phyloP scores from a whole-genome alignment of 805 yeast species.

The Cyberlindnera euphorbiiphila region DNA sequence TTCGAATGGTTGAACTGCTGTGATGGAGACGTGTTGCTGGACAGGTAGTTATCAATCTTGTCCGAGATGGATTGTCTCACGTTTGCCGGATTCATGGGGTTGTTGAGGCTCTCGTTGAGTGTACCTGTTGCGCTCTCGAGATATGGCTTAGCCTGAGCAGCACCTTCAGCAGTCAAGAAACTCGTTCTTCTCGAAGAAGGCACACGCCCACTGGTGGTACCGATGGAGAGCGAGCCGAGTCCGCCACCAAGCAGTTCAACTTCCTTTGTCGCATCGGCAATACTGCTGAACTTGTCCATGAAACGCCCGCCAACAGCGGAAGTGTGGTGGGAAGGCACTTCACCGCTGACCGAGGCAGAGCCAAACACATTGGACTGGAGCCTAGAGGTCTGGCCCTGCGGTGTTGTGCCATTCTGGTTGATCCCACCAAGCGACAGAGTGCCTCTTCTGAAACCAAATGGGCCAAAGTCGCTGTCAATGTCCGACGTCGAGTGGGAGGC shows the following conservation, averaged over 20 bases:
- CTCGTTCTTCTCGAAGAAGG: slow-evolving; percentile 51
- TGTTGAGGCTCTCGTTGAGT: slow-evolving; percentile 28
- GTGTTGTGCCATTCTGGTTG: slow-evolving; percentile 17
- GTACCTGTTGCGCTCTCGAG: slow-evolving; percentile 28
- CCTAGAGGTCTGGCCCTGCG: slow-evolving; percentile 26
- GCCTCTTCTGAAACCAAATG: slow-evolving; percentile 46
- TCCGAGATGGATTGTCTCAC: slow-evolving; percentile 37
- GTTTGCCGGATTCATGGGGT: slow-evolving; percentile 15
- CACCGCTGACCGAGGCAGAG: slow-evolving; percentile 60
- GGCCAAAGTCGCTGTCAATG: slow-evolving; percentile 35
- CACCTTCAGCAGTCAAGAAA: slow-evolving; percentile 36
- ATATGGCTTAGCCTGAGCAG: slow-evolving; percentile 24
- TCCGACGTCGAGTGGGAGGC: slow-evolving; percentile 33
- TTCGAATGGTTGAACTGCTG: slow-evolving; percentile 30
- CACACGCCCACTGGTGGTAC: slow-evolving; percentile 31
- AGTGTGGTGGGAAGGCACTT: slow-evolving; percentile 29
- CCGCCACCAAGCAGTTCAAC: slow-evolving; percentile 46
- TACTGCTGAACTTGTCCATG: slow-evolving; percentile 58
- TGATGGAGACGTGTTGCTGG: slow-evolving; percentile 43
- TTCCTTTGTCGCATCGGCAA: slow-evolving; percentile 68
- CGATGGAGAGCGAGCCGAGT: slow-evolving; percentile 37
- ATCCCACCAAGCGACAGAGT: slow-evolving; percentile 39
- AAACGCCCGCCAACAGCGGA: slow-evolving; percentile 36
- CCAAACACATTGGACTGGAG: slow-evolving; percentile 42
- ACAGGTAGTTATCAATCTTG: slow-evolving; percentile 52